Conservation (phyloP, 805 yeast genomes). For the Barnettozyma salicaria region DNA sequence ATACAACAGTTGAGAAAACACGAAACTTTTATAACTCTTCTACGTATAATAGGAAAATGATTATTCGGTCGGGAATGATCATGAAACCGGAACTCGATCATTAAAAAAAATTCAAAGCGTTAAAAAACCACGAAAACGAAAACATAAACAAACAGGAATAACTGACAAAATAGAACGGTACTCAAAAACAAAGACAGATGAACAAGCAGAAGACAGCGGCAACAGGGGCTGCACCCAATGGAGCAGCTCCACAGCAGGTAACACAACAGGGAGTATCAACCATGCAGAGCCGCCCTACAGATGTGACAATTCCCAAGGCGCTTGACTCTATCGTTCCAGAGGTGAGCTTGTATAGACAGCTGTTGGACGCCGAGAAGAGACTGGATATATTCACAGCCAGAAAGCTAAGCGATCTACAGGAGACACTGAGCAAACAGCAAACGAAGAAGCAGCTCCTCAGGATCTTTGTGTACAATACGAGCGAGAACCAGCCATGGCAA, state of each 20-base stretch:
- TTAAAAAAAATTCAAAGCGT: background rate
- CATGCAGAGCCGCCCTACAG: slow-evolving; percentile 41
- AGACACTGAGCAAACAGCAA: slow-evolving; percentile 41
- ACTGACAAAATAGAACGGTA: background rate
- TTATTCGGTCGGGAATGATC: no score
- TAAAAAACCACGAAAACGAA: background rate
- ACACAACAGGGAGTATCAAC: slow-evolving; percentile 17
- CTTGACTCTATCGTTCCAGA: slow-evolving; percentile 53
- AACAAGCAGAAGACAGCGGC: background rate
- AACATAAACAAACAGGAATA: background rate
- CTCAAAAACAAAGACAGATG: background rate
- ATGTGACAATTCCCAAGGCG: slow-evolving; percentile 42
- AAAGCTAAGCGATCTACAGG: slow-evolving; percentile 81
- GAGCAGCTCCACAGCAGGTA: slow-evolving; percentile 15
- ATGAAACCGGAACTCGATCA: no score
- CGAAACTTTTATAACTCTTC: no score
- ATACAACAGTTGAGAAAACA: no score
- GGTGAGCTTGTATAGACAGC: slow-evolving; percentile 61
- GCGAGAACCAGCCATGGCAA: slow-evolving; percentile 90
- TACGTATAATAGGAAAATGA: no score
- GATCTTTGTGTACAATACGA: slow-evolving; percentile 73
- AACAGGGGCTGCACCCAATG: background rate
- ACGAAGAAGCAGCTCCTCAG: slow-evolving; percentile 59
- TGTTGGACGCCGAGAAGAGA: slow-evolving; percentile 75
- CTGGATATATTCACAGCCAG: slow-evolving; percentile 78